These are phyloP conservation scores for Oryza brachyantha DNA, from an alignment of 176 grass and related monocot genomes.

Conservation along the genomic window DNA sequence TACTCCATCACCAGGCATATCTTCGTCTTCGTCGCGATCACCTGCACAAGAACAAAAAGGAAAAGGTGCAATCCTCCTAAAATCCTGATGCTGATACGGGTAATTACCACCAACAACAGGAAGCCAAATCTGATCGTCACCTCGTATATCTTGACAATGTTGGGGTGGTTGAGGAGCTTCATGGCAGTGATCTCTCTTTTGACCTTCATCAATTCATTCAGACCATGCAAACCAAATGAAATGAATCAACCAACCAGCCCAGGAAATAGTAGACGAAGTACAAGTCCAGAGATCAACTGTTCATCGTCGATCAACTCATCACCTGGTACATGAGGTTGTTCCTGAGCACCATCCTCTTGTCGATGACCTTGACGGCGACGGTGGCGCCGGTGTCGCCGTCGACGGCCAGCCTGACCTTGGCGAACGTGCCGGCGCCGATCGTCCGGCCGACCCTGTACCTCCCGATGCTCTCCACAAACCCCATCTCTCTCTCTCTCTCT, in stretches of 20 bases:
- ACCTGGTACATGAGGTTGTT: constrained; percentile 69
- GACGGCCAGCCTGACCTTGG: constrained; percentile 64
- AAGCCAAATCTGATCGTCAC: constrained; percentile 24
- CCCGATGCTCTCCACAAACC: constrained; percentile 37
- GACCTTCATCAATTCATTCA: constrained; percentile 34
- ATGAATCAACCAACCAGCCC: too few relatives aligned
- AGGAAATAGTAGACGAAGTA: too few relatives aligned
- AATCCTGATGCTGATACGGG: neutral
- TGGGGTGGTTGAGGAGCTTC: constrained; percentile 76
- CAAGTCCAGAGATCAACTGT: neutral
- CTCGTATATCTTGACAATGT: constrained; percentile 72
- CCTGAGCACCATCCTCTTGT: constrained; percentile 50
- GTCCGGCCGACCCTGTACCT: constrained; percentile 63
- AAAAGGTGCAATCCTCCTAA: neutral
- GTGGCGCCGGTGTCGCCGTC: constrained; percentile 38
- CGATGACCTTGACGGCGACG: constrained; percentile 68
- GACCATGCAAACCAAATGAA: constrained; percentile 1
- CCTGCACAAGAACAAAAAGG: constrained; percentile 14
- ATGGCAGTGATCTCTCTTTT: constrained; percentile 67
- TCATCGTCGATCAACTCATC: neutral
- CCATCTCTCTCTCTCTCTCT: constrained; percentile 35
- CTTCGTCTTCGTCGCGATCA: constrained; percentile 66
- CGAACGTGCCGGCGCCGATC: constrained; percentile 67
- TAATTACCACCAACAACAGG: neutral
- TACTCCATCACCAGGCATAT: constrained; percentile 91